phyloP scores from a whole-genome alignment of 2,329 filamentous ascomycete genomes.

The Microthyrium microscopicum region DNA sequence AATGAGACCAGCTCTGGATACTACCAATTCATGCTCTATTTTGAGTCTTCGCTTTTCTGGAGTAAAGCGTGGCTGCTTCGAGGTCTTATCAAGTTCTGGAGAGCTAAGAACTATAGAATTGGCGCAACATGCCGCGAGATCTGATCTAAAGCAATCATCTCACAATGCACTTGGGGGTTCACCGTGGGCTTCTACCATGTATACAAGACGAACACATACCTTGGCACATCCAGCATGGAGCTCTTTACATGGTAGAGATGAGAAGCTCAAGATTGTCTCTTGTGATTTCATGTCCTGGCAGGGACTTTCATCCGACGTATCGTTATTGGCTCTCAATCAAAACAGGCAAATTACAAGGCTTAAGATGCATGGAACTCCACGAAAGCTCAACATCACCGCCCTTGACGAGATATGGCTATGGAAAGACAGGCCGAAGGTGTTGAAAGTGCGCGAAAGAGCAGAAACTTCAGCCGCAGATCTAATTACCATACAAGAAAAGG shows the following conservation, averaged over 20 bases:
- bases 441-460: not conserved
- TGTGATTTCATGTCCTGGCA: constrained; percentile 42
- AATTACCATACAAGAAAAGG: constrained; percentile 4
- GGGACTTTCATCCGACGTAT: constrained; percentile 26
- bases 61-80: constrained; percentile 39
- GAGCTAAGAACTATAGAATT: constrained; percentile 41
- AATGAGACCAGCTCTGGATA: constrained; percentile 36
- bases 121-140: constrained; percentile 25
- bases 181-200: constrained; percentile 26
- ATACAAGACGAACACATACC: constrained; percentile 26
- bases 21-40: constrained; percentile 32
- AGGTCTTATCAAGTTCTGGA: constrained; percentile 40
- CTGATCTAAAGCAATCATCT: constrained; percentile 4
- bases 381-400: constrained; percentile 26
- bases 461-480: constrained; percentile 12
- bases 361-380: constrained; percentile 27
- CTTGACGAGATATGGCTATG: constrained; percentile 22
- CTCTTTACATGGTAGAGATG: constrained; percentile 24
- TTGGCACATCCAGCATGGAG: constrained; percentile 30
- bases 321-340: constrained; percentile 34
- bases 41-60: constrained; percentile 48
- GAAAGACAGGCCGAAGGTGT: constrained; percentile 1
- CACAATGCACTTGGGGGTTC: constrained; percentile 14
- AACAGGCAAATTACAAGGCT: constrained; percentile 34
- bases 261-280: constrained; percentile 35